phyloP scores from a whole-genome alignment of 2,329 filamentous ascomycete species.

The Waltergamsia citrina region DNA sequence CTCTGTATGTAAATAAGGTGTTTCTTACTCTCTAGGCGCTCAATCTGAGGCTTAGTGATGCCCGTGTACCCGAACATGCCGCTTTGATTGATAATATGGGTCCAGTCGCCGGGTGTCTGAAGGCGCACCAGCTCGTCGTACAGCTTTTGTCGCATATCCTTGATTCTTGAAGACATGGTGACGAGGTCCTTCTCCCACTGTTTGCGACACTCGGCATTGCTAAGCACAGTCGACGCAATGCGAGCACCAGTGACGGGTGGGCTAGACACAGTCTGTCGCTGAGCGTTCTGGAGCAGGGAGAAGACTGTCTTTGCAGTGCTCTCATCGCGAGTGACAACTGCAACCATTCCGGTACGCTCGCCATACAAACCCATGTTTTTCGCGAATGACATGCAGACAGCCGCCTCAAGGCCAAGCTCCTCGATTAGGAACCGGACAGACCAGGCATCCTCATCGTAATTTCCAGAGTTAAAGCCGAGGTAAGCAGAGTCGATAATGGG shows the following conservation, averaged over 20 bases:
- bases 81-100: conserved; percentile 23
- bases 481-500: conserved; percentile 27
- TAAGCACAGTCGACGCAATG: conserved; percentile 22
- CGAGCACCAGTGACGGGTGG: conserved; percentile 23
- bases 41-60: conserved; percentile 35
- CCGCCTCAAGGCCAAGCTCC: conserved; percentile 33
- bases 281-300: conserved; percentile 20
- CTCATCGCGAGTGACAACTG: conserved; percentile 15
- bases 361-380: conserved; percentile 46
- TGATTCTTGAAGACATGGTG: conserved; percentile 25
- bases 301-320: conserved; percentile 7
- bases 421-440: conserved; percentile 21
- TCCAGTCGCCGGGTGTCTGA: conserved; percentile 24
- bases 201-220: conserved; percentile 12
- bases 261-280: conserved; percentile 22
- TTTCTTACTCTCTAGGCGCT: conserved; percentile 16
- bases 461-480: conserved; percentile 25
- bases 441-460: conserved; percentile 20
- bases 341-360: conserved; percentile 19
- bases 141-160: conserved; percentile 20
- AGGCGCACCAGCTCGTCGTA: conserved; percentile 19
- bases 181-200: conserved; percentile 24
- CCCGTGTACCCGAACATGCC: conserved; percentile 37
- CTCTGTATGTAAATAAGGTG: fast-evolving
- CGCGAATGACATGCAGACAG: conserved; percentile 50